Evolutionary conservation across 331 rosid genomes (phyloP), one percentile per base, ranked within the genome.

Genomic region (Malus hybrid): DNA sequence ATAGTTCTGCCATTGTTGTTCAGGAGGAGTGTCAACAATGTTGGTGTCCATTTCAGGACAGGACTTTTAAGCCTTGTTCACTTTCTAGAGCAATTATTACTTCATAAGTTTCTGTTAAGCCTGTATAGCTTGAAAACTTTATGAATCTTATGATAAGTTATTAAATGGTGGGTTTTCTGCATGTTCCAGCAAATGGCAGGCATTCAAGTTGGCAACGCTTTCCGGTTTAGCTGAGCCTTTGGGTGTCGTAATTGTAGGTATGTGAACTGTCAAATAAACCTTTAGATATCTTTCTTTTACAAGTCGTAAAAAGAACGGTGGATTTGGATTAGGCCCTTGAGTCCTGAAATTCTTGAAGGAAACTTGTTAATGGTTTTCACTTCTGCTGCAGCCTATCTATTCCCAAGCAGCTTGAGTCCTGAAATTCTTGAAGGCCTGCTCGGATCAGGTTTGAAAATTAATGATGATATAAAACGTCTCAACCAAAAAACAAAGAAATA

Each of bases 181-280:
- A 59, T 73, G 36, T 82, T 71, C 68, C 87, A 94, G 99, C 80
- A 95, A 95, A 86, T 95, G 99, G 99, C 89, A 95, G 87, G 99
- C 99, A 22, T 95, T 95, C 96, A 95, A 95, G 84, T 84, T 89
- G 83, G 97, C 99, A 28, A 86, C 97, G n/a, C 99, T 95, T 77
- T 95, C 99, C 76, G 99, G 99, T 82, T 83, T 95, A 50, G 97
- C 99, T 4, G 99, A 95, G 83, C 97, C 97, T 68, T 83, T 95
- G 75, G 99, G 99, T 74, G 99, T 95, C 75, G 73, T 95, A 84
- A 88, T 95, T 46, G 99, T 92, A 70, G 99, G 99, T 95, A 89
- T 62, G 89, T 69, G 7, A 80, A 76, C 71, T 70, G 46, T 18
- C 32, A 62, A 9, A 34, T 14, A 24, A 73, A 59, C 7, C 56